Percentiles rank a stretch among this genome's conserved stretches.
phyloP scores from a whole-genome alignment of 148 eudicot species.

The Fallopia convolvulus region DNA sequence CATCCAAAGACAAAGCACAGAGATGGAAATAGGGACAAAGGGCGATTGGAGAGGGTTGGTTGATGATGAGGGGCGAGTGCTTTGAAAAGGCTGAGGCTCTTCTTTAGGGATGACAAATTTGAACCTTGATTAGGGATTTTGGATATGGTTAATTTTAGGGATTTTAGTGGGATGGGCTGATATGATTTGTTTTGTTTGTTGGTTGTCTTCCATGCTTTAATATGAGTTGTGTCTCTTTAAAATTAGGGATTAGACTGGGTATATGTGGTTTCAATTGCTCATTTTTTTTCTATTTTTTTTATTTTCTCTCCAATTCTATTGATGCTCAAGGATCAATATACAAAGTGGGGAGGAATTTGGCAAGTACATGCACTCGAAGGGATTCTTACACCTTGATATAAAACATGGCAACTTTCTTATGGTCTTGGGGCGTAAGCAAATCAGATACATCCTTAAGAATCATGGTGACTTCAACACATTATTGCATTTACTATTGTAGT shows the following conservation, averaged over 20 bases:
- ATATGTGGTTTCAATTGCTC: not conserved
- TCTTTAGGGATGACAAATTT: too few relatives aligned
- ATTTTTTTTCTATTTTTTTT: not conserved
- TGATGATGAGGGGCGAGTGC: too few relatives aligned
- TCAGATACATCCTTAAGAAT: not conserved
- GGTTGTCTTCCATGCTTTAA: too few relatives aligned
- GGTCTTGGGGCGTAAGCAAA: constrained; percentile 12
- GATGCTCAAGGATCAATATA: not conserved
- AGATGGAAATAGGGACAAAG: too few relatives aligned
- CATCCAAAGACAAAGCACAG: too few relatives aligned
- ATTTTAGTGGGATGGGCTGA: too few relatives aligned
- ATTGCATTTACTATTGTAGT: not conserved
- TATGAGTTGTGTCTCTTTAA: too few relatives aligned
- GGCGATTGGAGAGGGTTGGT: too few relatives aligned
- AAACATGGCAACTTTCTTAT: constrained; percentile 1
- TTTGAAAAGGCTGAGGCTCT: too few relatives aligned
- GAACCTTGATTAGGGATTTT: too few relatives aligned
- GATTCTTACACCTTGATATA: not conserved
- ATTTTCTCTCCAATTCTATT: not conserved
- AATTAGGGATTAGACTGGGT: not conserved
- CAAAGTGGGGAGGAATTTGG: constrained; percentile 10
- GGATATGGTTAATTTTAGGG: too few relatives aligned
- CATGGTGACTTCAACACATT: constrained; percentile 16
- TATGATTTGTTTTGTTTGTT: too few relatives aligned
- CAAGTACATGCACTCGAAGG: not conserved